A percentile compares a stretch with the other conserved stretches of the same genome.
phyloP scores from a whole-genome alignment of 2,329 filamentous ascomycete species.

The Penicillium sp. region DNA sequence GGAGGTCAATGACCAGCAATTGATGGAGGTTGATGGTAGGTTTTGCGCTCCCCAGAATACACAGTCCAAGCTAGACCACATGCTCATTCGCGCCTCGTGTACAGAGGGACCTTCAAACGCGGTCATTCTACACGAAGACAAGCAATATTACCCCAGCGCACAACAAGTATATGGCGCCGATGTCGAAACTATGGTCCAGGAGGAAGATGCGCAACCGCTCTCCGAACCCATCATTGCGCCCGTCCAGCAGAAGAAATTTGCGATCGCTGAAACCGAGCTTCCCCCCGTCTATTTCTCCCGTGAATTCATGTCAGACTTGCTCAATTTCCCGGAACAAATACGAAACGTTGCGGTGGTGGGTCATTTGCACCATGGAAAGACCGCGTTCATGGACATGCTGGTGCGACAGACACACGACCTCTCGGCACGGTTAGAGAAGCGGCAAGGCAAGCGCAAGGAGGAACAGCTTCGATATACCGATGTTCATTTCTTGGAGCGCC shows the following conservation, averaged over 20 bases:
- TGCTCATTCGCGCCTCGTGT: slow-evolving; percentile 54
- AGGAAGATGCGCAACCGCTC: slow-evolving; percentile 94
- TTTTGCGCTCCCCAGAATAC: slow-evolving; percentile 9
- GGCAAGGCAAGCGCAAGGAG: slow-evolving; percentile 79
- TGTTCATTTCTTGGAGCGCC: slow-evolving; percentile 84
- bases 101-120: slow-evolving; percentile 86
- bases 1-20: slow-evolving; percentile 73
- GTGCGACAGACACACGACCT: slow-evolving; percentile 95
- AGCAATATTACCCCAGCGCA: slow-evolving; percentile 99
- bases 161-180: slow-evolving; percentile 92
- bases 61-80: background rate
- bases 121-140: slow-evolving; percentile 97
- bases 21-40: slow-evolving; percentile 90
- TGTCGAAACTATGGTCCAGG: slow-evolving; percentile 94
- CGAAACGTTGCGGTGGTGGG: slow-evolving; percentile 91
- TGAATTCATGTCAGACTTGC: slow-evolving; percentile 91
- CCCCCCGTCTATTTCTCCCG: slow-evolving; percentile 87
- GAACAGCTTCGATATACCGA: slow-evolving; percentile 96
- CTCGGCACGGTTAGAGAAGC: slow-evolving; percentile 75
- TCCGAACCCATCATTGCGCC: slow-evolving; percentile 93
- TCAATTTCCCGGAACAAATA: slow-evolving; percentile 94
- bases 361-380: slow-evolving; percentile 97
- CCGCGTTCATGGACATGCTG: slow-evolving; percentile 97
- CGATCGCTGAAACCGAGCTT: slow-evolving; percentile 87
- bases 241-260: slow-evolving; percentile 94